Conservation (phyloP, 2,329 filamentous ascomycete genomes). For the Pyrenochaeta sp. region DNA sequence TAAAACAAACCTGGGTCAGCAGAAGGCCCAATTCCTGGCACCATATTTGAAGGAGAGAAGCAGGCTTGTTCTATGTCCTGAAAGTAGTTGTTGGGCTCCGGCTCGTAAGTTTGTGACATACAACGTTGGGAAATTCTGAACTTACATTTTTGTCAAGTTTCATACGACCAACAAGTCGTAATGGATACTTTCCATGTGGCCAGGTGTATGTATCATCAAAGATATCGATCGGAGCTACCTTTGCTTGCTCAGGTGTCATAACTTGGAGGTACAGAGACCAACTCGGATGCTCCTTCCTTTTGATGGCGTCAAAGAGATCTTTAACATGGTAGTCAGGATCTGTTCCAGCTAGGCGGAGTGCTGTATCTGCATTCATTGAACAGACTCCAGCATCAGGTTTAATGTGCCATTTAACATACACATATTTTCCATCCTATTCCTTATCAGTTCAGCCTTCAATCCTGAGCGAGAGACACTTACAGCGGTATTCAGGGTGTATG, state of each 20-base stretch:
- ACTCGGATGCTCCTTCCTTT: constrained; percentile 53
- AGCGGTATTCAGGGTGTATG: not conserved
- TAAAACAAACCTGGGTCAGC: constrained; percentile 54
- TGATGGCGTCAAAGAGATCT: constrained; percentile 56
- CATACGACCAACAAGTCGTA: not conserved
- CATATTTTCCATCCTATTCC: constrained; percentile 39
- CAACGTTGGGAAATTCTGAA: constrained; percentile 19
- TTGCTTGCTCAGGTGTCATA: constrained; percentile 60
- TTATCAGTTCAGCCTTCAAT: no score
- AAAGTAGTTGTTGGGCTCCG: constrained; percentile 71
- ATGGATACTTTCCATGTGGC: constrained; percentile 32
- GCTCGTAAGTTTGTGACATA: constrained; percentile 53
- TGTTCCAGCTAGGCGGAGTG: constrained; percentile 39
- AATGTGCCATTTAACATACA: not conserved
- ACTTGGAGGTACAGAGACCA: constrained; percentile 65
- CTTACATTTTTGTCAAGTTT: not conserved
- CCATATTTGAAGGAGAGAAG: constrained; percentile 70
- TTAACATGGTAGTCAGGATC: constrained; percentile 47
- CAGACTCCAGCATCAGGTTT: no score
- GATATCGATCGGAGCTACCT: constrained; percentile 57
- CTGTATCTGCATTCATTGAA: constrained; percentile 45
- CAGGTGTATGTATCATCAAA: constrained; percentile 67
- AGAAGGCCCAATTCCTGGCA: constrained; percentile 69
- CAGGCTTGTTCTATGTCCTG: constrained; percentile 73
- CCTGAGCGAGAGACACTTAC: not conserved